These are phyloP conservation scores for Esteya vermicola DNA, from an alignment of 2,329 filamentous ascomycete genomes.

Conservation along the genomic window DNA sequence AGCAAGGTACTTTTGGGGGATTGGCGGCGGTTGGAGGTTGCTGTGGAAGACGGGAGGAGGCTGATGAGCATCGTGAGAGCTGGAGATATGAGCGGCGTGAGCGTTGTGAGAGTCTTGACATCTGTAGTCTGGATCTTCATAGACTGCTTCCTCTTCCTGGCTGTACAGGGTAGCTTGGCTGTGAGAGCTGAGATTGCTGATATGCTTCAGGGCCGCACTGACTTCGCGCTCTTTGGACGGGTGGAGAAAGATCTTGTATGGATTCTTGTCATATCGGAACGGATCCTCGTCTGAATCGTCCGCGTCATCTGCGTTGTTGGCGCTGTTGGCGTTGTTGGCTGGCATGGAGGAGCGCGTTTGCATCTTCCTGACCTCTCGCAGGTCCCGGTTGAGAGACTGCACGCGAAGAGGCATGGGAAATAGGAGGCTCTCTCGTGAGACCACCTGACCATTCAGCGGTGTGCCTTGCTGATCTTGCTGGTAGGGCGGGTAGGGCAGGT, in stretches of 20 bases:
- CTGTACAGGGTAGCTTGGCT: constrained; percentile 13
- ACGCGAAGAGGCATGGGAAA: constrained; percentile 11
- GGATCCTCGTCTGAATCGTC: constrained; percentile 26
- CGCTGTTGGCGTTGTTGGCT: constrained; percentile 10
- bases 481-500: background rate
- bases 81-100: too few species aligned
- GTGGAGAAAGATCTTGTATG: constrained; percentile 23
- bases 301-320: constrained; percentile 13
- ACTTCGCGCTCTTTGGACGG: constrained; percentile 27
- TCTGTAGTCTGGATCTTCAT: too few species aligned
- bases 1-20: constrained; percentile 5
- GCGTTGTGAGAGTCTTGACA: too few species aligned
- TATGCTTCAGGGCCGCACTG: constrained; percentile 22
- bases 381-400: constrained; percentile 5
- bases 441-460: background rate
- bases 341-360: background rate
- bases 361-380: too few species aligned
- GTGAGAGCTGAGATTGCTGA: constrained; percentile 13
- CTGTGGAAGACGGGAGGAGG: constrained; percentile 5
- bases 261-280: constrained; percentile 29
- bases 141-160: constrained; percentile 13
- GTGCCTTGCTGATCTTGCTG: too few species aligned
- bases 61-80: too few species aligned
- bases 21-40: constrained; percentile 6
- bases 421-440: background rate